Base-by-base conservation (phyloP, 768 basidiomycete species). In the Suillus hirtellus region DNA sequence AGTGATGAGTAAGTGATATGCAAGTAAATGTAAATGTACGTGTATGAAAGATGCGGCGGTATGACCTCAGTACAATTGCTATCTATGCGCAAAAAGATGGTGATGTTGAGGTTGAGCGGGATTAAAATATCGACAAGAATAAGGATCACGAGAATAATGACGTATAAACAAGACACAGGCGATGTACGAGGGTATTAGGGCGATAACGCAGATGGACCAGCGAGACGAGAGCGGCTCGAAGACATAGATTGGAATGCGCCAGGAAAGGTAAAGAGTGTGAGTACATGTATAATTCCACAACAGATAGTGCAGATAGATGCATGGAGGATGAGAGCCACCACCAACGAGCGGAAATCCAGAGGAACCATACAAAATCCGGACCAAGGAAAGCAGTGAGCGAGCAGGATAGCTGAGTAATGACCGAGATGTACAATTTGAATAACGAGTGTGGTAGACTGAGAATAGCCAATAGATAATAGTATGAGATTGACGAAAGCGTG, bases 221-320 rank as follows among this genome's bases (percentile, higher is more conserved):
- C 9, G 38, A 53, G 37, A 49, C 52, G 27, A 59, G 17, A 43
- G 27, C 11, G 11, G 17, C 34, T 47, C 40, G 53, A 46, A 19
- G 40, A 24, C 31, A 19, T 27, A 27, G 24, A 5, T 37, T 12
- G 58, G 31, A 49, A 47, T n/a, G 24, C 19, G 31, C 42, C n/a
- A 50, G 53, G 59, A 44, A 52, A 55, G 15, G 40, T 12, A 64
- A 63, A 35, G 47, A 61, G 14, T 65, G 60, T 64, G 63, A 72
- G 72, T 73, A 63, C 74, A 73, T 74, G 73, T 65, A 63, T 75
- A 73, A 68, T 73, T 71, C 73, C 73, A 73, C 72, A 73, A 73
- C 72, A 60, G 12, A 19, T 34, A 12, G 35, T 56, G 60, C 35
- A 60, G 61, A 63, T 53, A 31, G 49, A 66, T 59, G 67, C 68